A percentile compares a stretch with the other conserved stretches of the same genome.
phyloP scores from a whole-genome alignment of 495 filamentous ascomycete genomes.

The Viridothelium virens region DNA sequence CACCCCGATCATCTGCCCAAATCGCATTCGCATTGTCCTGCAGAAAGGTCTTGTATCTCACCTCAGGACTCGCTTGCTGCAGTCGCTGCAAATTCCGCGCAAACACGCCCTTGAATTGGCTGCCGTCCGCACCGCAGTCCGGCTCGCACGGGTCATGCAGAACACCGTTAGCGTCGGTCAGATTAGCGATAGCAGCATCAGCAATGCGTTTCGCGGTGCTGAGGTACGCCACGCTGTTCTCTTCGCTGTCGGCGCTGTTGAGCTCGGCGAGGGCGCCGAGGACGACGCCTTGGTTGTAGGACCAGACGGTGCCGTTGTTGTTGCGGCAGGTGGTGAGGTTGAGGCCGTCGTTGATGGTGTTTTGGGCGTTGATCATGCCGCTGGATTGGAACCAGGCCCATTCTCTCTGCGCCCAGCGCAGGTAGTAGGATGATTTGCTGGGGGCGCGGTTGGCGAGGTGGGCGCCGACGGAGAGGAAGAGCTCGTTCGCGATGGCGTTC shows the following conservation, averaged over 20 bases:
- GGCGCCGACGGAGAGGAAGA: conserved; percentile 60
- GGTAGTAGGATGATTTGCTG: conserved; percentile 43
- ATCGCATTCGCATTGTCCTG: conserved; percentile 57
- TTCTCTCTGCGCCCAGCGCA: conserved; percentile 46
- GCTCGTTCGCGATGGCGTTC: conserved; percentile 68
- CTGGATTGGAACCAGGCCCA: conserved; percentile 62
- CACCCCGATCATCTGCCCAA: conserved; percentile 55
- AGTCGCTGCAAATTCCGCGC: conserved; percentile 59
- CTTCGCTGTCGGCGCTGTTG: conserved; percentile 46
- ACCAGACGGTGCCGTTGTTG: conserved; percentile 58
- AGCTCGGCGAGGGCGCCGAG: conserved; percentile 66
- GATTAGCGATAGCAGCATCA: conserved; percentile 49
- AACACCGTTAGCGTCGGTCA: conserved; percentile 53
- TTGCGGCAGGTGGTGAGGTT: conserved; percentile 49
- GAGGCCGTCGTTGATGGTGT: conserved; percentile 65
- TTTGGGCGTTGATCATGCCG: conserved; percentile 56
- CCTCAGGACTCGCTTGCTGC: conserved; percentile 46
- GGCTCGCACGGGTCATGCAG: conserved; percentile 63
- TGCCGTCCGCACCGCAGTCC: conserved; percentile 52
- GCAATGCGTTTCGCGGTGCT: conserved; percentile 52
- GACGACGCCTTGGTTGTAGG: conserved; percentile 74
- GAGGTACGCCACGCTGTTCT: conserved; percentile 41
- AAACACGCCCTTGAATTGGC: conserved; percentile 72
- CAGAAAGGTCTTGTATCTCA: conserved; percentile 50
- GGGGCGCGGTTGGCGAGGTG: conserved; percentile 58